A percentile compares a stretch with the other conserved stretches of the same genome.
phyloP scores from a whole-genome alignment of 441 rosid genomes.

The Mallotus japonicus region DNA sequence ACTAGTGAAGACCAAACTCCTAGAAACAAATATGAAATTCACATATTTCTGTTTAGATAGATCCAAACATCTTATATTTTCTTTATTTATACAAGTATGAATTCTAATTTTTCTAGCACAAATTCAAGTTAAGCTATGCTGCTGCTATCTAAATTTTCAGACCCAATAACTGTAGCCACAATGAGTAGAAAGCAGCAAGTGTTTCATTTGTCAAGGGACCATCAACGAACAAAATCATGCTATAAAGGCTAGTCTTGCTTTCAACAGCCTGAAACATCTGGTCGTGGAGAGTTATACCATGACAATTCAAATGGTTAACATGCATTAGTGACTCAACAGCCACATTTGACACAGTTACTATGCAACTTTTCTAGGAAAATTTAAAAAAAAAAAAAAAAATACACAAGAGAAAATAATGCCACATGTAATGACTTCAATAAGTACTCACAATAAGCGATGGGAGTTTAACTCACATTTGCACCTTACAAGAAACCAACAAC shows the following conservation, averaged over 20 bases:
- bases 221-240: not conserved
- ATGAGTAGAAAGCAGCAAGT: no score
- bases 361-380: not conserved
- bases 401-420: not conserved
- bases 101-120: not conserved
- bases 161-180: not conserved
- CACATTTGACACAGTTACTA: not conserved
- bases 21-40: no score
- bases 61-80: not conserved
- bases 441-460: slow-evolving; percentile 12
- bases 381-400: no score
- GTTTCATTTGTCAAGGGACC: not conserved
- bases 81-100: not conserved
- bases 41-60: not conserved
- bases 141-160: not conserved
- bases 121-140: not conserved
- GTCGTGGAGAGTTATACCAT: not conserved
- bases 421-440: slow-evolving; percentile 4
- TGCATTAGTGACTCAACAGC: not conserved
- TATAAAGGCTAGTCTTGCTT: not conserved
- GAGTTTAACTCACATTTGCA: slow-evolving; percentile 74
- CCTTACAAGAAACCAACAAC: slow-evolving; percentile 76
- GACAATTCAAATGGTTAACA: not conserved
- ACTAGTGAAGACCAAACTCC: not conserved
- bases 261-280: not conserved